Evolutionary conservation across 768 basidiomycete genomes (phyloP), one percentile per base, ranked within the genome.

Genomic region (Suillus subalutaceus): DNA sequence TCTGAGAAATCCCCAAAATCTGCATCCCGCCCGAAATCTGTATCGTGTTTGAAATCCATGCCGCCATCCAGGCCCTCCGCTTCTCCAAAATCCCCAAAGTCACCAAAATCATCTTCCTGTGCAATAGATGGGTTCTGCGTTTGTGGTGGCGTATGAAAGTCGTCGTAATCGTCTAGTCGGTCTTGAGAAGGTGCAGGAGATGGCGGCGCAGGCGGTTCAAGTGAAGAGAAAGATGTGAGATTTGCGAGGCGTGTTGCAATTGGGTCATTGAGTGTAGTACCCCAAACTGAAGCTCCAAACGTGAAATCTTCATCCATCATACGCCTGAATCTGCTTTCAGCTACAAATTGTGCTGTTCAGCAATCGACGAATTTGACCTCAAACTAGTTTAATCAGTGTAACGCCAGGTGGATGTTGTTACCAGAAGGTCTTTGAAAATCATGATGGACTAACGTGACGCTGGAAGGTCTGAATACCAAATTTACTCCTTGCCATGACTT

Each of bases 81-180:
- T 68, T 92, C 92, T 70, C 88, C 92, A 76, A 94, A 94, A 72
- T 95, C 94, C 20, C 90, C 93, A 77, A 94, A 94, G 70, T 94
- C 93, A 60, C 88, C 92, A 77, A 93, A 93, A 66, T 93, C 92
- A 70, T 93, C 94, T 56, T 91, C 90, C 16, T 74, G 77, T 20
- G 57, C 74, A 18, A 79, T 55, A 30, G 76, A 77, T 30, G 77
- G 74, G 1, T 80, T 84, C 37, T 82, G 79, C 41, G 85, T 85
- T 68, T 67, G 79, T 73, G 68, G 79, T 75, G 68, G 85, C 85
- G 76, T 83, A 71, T 84, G 83, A 63, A 85, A 82, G 66, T 80
- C 77, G 26, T 78, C 78, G 71, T 88, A 88, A 63, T 88, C 86
- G 64, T 89, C 85, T 70, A 85, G 80, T 44, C 77, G 76, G 76